Conservation (phyloP, 306 rosid genomes). For the Malus orientalis region DNA sequence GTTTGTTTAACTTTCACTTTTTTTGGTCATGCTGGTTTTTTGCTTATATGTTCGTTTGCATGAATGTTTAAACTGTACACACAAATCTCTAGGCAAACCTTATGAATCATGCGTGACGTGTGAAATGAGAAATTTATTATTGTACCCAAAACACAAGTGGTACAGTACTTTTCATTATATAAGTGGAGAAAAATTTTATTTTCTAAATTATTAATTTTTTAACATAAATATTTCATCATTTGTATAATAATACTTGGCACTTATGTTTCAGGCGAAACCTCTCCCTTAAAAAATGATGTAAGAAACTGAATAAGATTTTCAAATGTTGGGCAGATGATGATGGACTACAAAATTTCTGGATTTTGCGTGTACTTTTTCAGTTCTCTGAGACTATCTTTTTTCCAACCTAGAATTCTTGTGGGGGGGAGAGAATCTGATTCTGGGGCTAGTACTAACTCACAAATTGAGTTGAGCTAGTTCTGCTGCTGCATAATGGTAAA, state of each 20-base stretch:
- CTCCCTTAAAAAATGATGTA: background rate
- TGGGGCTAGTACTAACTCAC: background rate
- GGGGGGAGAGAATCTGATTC: background rate
- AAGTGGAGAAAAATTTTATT: too few species aligned
- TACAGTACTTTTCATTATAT: too few species aligned
- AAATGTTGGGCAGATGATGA: background rate
- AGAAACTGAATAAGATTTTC: background rate
- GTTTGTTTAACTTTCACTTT: background rate
- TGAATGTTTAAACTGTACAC: too few species aligned
- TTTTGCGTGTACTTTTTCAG: background rate
- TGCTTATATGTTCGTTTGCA: background rate
- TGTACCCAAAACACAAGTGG: rapidly evolving
- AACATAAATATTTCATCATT: too few species aligned
- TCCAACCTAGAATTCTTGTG: background rate
- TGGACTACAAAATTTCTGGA: background rate
- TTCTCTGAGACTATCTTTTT: background rate
- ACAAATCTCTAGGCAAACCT: background rate
- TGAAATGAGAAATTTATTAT: too few species aligned
- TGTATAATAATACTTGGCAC: too few species aligned
- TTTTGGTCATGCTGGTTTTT: background rate
- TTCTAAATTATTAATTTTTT: too few species aligned
- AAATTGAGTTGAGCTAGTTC: background rate
- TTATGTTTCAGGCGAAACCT: too few species aligned
- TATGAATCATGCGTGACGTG: background rate
- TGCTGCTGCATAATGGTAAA: background rate